phyloP scores from a whole-genome alignment of 768 basidiomycete species.

The Paxillus ammoniavirescens region DNA sequence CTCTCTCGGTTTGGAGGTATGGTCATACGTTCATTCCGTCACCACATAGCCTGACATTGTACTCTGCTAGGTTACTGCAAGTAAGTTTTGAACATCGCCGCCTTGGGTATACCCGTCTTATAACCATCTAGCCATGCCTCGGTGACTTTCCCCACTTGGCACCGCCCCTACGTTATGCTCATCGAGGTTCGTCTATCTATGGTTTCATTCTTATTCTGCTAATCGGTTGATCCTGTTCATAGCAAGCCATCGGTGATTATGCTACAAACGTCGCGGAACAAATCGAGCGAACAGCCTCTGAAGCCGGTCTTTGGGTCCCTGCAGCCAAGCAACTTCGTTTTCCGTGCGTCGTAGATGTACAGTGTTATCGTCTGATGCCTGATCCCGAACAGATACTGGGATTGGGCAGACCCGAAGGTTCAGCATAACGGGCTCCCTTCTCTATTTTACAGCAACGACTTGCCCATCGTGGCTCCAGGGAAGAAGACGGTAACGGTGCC shows the following conservation, averaged over 20 bases:
- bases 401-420: slow-evolving; percentile 25
- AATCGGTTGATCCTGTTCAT: neutral
- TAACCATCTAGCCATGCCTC: slow-evolving; percentile 14
- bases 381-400: slow-evolving; percentile 24
- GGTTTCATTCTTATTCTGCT: too few species aligned
- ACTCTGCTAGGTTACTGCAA: slow-evolving; percentile 23
- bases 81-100: slow-evolving; percentile 8
- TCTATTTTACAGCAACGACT: slow-evolving; percentile 14
- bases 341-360: slow-evolving; percentile 17
- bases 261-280: slow-evolving; percentile 23
- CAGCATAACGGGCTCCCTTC: slow-evolving; percentile 19
- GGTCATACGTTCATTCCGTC: neutral
- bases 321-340: slow-evolving; percentile 26
- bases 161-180: slow-evolving; percentile 28
- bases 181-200: slow-evolving; percentile 14
- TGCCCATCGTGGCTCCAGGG: slow-evolving; percentile 7
- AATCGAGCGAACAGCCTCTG: slow-evolving; percentile 21
- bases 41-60: neutral
- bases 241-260: slow-evolving; percentile 29
- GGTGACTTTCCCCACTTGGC: slow-evolving; percentile 25
- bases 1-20: slow-evolving; percentile 28
- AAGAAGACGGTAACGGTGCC: slow-evolving; percentile 8
- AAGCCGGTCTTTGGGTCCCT: slow-evolving; percentile 17
- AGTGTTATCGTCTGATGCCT: neutral
- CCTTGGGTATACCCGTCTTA: neutral